phyloP scores from a whole-genome alignment of 805 yeast species.

The Saccharomycopsis fibuligera region DNA sequence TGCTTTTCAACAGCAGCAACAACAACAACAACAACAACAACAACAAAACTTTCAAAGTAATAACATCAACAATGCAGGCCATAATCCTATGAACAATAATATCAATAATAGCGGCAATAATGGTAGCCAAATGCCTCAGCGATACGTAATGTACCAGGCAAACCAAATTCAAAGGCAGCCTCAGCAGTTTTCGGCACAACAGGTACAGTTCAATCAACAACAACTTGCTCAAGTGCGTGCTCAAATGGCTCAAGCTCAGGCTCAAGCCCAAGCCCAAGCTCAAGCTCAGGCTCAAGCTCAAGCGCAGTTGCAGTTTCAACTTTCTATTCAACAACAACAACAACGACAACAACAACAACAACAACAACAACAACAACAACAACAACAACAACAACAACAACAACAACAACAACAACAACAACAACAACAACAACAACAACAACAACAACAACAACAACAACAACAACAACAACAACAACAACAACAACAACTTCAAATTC shows the following conservation, averaged over 20 bases:
- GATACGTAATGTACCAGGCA: neutral
- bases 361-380: constrained; percentile 16
- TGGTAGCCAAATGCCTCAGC: no score
- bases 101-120: no score
- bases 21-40: neutral
- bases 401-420: constrained; percentile 19
- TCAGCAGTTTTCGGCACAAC: neutral
- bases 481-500: constrained; percentile 15
- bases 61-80: no score
- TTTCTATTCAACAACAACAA: constrained; percentile 12
- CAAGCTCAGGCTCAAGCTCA: neutral
- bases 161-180: no score
- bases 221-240: neutral
- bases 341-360: constrained; percentile 23
- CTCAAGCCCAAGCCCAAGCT: neutral
- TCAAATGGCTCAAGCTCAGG: neutral
- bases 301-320: constrained; percentile 2
- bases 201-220: neutral
- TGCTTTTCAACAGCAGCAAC: constrained; percentile 8
- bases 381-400: constrained; percentile 17
- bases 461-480: constrained; percentile 19
- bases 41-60: no score
- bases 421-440: constrained; percentile 19
- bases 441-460: constrained; percentile 20
- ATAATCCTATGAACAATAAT: no score